These are phyloP conservation scores for Cylindrodendrum hubeiense DNA, from an alignment of 2,329 filamentous ascomycete species.

Conservation along the genomic window DNA sequence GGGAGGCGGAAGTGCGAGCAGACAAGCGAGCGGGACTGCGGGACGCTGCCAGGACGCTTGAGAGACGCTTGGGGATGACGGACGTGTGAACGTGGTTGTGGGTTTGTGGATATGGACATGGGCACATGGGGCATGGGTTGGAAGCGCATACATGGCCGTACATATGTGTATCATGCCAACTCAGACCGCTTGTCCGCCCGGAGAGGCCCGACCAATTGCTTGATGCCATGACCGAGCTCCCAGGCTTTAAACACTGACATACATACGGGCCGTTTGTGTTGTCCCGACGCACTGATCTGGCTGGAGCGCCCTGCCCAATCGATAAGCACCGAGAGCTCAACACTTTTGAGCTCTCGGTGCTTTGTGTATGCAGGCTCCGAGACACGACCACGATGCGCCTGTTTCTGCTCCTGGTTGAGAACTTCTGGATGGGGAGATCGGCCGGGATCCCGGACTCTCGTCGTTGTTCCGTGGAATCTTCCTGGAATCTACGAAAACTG, in stretches of 20 bases:
- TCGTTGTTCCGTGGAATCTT: background rate
- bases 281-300: slow-evolving; percentile 18
- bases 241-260: slow-evolving; percentile 10
- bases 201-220: slow-evolving; percentile 18
- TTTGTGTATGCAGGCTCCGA: background rate
- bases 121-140: slow-evolving; percentile 30
- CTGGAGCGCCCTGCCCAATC: slow-evolving; percentile 6
- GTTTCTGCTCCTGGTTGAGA: background rate
- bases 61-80: slow-evolving; percentile 5
- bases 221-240: slow-evolving; percentile 2
- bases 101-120: slow-evolving; percentile 26
- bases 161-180: slow-evolving; percentile 44
- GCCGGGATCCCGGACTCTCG: background rate
- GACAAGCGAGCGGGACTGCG: slow-evolving; percentile 12
- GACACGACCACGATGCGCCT: no score
- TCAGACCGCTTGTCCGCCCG: slow-evolving; percentile 42
- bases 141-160: slow-evolving; percentile 34
- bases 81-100: slow-evolving; percentile 16
- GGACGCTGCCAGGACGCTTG: background rate
- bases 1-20: slow-evolving; percentile 22
- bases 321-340: background rate
- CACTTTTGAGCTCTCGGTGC: slow-evolving; percentile 22
- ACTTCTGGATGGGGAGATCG: background rate
- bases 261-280: slow-evolving; percentile 4
- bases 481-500: slow-evolving; percentile 7